These are phyloP conservation scores for Brettanomyces custersianus DNA, from an alignment of 805 yeast genomes.

Conservation along the genomic window DNA sequence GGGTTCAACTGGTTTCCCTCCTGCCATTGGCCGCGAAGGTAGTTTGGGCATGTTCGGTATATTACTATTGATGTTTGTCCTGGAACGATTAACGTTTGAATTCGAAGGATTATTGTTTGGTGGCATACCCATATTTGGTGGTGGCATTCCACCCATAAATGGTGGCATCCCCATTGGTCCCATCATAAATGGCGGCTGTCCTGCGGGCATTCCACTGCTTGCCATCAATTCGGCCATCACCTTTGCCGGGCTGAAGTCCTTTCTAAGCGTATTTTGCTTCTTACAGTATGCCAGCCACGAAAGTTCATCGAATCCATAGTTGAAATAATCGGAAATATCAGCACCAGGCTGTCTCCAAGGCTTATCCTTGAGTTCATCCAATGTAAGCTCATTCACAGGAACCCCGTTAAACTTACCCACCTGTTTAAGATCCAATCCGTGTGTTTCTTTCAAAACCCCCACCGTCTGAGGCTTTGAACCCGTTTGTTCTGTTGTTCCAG, in stretches of 20 bases:
- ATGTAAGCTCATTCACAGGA: slow-evolving; percentile 72
- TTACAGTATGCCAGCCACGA: slow-evolving; percentile 92
- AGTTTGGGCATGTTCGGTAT: slow-evolving; percentile 11
- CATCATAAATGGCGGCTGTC: slow-evolving; percentile 20
- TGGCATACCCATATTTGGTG: slow-evolving; percentile 7
- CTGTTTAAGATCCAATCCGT: slow-evolving; percentile 55
- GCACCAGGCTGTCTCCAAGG: slow-evolving; percentile 99
- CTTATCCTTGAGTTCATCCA: slow-evolving; percentile 79
- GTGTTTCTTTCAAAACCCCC: slow-evolving; percentile 27
- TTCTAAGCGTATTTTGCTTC: slow-evolving; percentile 74
- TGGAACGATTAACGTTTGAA: neutral
- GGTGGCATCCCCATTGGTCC: slow-evolving; percentile 19
- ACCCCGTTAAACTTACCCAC: slow-evolving; percentile 71
- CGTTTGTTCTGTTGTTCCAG: slow-evolving; percentile 11
- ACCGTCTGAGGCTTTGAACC: slow-evolving; percentile 21
- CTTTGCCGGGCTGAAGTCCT: slow-evolving; percentile 77
- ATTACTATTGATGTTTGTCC: neutral
- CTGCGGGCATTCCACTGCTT: slow-evolving; percentile 23
- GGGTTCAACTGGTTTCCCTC: slow-evolving; percentile 13
- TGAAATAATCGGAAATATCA: slow-evolving; percentile 88
- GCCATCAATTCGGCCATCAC: slow-evolving; percentile 53
- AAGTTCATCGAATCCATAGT: slow-evolving; percentile 92
- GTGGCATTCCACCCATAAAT: slow-evolving; percentile 13
- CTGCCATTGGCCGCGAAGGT: slow-evolving; percentile 18
- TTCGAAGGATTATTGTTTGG: neutral